phyloP scores from a whole-genome alignment of 2,329 filamentous ascomycete genomes.

The Verruconis gallopava region DNA sequence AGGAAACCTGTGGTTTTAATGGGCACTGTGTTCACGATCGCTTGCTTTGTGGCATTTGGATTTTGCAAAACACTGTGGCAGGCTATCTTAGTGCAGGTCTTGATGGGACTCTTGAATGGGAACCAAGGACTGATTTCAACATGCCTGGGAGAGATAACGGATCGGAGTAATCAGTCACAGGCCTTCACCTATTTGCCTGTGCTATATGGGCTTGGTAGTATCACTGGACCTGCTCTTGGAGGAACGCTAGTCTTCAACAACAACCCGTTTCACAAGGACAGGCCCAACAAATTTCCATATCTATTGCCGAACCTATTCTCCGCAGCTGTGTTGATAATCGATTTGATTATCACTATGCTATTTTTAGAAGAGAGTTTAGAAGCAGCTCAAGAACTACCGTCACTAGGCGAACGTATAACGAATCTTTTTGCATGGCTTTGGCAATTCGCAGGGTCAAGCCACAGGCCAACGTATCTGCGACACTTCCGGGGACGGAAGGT shows the following conservation, averaged over 20 bases:
- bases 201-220: conserved; percentile 88
- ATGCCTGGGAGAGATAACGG: conserved; percentile 86
- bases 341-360: conserved; percentile 60
- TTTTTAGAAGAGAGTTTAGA: conserved; percentile 82
- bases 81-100: conserved; percentile 67
- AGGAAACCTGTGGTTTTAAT: conserved; percentile 71
- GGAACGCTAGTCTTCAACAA: conserved; percentile 62
- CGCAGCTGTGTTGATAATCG: conserved; percentile 56
- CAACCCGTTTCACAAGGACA: conserved; percentile 39
- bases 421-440: conserved; percentile 55
- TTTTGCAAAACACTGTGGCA: conserved; percentile 76
- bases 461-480: conserved; percentile 47
- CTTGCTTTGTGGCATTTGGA: conserved; percentile 75
- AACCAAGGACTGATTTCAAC: conserved; percentile 92
- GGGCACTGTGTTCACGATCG: conserved; percentile 70
- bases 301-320: conserved; percentile 71
- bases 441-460: conserved; percentile 49
- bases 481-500: conserved; percentile 18
- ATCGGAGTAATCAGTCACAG: conserved; percentile 82
- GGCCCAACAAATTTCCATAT: conserved; percentile 59
- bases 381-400: conserved; percentile 47
- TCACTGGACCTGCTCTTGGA: conserved; percentile 84
- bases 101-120: conserved; percentile 90
- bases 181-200: conserved; percentile 92
- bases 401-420: conserved; percentile 43